phyloP scores from a whole-genome alignment of 2,329 filamentous ascomycete species.

The Cladosporium sp. region DNA sequence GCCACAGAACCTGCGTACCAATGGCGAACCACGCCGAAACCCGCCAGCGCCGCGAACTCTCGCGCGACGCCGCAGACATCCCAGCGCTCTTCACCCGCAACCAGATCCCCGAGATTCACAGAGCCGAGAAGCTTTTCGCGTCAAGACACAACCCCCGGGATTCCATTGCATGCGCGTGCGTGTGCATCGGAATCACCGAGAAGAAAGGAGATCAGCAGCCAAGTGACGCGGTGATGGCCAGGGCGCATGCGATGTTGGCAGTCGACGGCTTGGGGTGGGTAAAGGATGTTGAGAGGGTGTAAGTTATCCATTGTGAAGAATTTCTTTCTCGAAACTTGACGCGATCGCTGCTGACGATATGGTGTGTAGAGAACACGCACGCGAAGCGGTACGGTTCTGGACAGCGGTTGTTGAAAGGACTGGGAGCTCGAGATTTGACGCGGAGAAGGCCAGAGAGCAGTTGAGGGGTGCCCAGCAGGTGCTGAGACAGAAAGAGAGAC shows the following conservation, averaged over 20 bases:
- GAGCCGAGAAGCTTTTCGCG: neutral
- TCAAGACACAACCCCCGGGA: neutral
- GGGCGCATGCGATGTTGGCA: neutral
- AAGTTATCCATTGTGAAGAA: neutral
- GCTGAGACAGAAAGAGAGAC: neutral
- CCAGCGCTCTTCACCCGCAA: neutral
- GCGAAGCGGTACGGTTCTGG: neutral
- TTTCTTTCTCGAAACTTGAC: neutral
- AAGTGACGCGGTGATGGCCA: neutral
- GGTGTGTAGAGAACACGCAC: neutral
- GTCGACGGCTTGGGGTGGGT: neutral
- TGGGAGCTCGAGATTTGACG: neutral
- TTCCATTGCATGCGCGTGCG: neutral
- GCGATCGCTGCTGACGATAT: neutral
- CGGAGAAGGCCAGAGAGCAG: neutral
- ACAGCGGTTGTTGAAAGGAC: neutral
- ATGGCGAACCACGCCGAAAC: neutral
- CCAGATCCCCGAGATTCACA: neutral
- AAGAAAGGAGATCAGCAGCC: neutral
- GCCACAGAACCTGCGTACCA: neutral
- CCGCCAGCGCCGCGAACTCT: neutral
- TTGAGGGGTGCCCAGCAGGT: neutral
- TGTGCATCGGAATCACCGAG: neutral
- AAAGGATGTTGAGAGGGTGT: neutral
- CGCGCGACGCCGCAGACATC: neutral